phyloP scores from a whole-genome alignment of 768 basidiomycete species.

The Leccinum fibrillosum region DNA sequence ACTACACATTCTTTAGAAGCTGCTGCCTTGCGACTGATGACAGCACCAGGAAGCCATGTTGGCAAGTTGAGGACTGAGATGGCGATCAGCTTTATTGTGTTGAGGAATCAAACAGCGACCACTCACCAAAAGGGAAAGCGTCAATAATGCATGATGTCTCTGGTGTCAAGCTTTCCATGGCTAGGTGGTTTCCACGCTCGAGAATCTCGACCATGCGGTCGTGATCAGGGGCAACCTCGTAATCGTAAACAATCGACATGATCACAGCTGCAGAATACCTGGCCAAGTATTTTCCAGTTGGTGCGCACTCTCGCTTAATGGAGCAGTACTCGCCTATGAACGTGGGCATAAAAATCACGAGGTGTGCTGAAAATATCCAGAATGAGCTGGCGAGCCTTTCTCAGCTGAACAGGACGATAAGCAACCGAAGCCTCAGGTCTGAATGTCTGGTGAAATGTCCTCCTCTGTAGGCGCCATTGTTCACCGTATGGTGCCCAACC shows the following conservation, averaged over 20 bases:
- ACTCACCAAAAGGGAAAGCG: conserved; percentile 24
- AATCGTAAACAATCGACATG: conserved; percentile 41
- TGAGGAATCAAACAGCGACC: not conserved
- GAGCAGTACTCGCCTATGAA: conserved; percentile 7
- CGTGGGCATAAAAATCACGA: not conserved
- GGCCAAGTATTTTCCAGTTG: not conserved
- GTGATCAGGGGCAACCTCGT: conserved; percentile 32
- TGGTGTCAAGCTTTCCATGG: conserved; percentile 14
- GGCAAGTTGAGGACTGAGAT: conserved; percentile 21
- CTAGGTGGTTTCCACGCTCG: conserved; percentile 28
- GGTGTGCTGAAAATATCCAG: conserved; percentile 13
- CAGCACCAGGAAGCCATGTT: conserved; percentile 22
- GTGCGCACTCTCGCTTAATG: not conserved
- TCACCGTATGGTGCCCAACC: conserved; percentile 19
- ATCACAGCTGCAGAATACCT: conserved; percentile 37
- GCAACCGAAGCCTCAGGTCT: conserved; percentile 11
- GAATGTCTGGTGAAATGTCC: conserved; percentile 24
- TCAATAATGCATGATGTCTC: conserved; percentile 14
- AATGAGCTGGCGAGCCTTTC: conserved; percentile 17
- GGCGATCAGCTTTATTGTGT: not conserved
- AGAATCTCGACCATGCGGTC: conserved; percentile 39
- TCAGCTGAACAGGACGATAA: conserved; percentile 19
- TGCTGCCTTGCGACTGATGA: conserved; percentile 26
- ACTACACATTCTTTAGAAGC: conserved; percentile 4
- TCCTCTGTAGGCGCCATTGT: conserved; percentile 22